phyloP scores from a whole-genome alignment of 768 basidiomycete species.

The Exsudoporus frostii region DNA sequence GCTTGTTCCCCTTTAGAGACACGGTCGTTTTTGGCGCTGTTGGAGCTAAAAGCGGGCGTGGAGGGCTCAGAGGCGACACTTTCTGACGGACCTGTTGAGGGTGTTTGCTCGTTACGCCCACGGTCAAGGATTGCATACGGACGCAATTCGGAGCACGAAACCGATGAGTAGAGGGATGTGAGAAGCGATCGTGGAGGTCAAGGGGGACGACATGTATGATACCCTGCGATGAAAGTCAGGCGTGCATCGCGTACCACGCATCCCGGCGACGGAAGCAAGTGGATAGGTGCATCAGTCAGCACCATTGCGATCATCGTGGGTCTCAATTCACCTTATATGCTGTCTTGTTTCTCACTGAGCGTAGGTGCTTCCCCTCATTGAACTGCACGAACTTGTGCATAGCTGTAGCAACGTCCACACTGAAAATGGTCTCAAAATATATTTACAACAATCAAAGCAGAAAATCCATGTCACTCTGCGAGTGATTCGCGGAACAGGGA shows the following conservation, averaged over 20 bases:
- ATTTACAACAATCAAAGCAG: too few relatives aligned
- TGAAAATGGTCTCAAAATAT: too few relatives aligned
- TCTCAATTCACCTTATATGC: conserved; percentile 6
- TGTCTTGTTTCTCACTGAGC: neutral
- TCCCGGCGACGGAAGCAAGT: conserved; percentile 85
- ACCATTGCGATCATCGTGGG: neutral
- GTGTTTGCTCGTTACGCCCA: conserved; percentile 48
- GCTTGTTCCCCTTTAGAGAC: conserved; percentile 65
- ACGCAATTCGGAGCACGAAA: conserved; percentile 58
- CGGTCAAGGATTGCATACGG: conserved; percentile 56
- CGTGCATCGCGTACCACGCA: conserved; percentile 92
- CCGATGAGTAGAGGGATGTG: conserved; percentile 64
- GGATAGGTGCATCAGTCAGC: conserved; percentile 91
- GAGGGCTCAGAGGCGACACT: neutral
- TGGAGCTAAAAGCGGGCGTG: conserved; percentile 75
- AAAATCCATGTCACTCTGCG: too few relatives aligned
- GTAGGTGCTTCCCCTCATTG: conserved; percentile 81
- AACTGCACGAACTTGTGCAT: too few relatives aligned
- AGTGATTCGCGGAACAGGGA: too few relatives aligned
- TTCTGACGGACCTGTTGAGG: conserved; percentile 68
- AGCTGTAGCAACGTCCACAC: too few relatives aligned
- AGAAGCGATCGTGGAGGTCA: conserved; percentile 77
- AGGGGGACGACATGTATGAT: conserved; percentile 77
- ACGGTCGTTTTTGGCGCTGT: conserved; percentile 63
- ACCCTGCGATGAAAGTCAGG: conserved; percentile 86